Evolutionary conservation across 805 yeast genomes (phyloP).

Genomic region (Myxozyma mucilagina): DNA sequence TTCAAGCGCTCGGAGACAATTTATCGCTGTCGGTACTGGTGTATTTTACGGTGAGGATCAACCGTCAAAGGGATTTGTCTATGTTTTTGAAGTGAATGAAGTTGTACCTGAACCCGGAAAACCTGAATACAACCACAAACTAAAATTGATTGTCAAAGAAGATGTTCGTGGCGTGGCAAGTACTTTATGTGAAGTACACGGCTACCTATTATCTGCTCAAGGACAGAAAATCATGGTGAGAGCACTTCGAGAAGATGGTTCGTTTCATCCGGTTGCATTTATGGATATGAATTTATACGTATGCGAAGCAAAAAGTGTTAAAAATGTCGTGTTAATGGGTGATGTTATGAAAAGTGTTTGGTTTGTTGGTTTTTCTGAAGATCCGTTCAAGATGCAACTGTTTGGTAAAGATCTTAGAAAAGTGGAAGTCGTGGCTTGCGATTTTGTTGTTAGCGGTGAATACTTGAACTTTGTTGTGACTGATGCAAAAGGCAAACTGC

Average conservation of each 20-base stretch:
- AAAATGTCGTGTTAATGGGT: slow-evolving; percentile 77
- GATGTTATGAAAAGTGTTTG: slow-evolving; percentile 77
- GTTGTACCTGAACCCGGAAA: slow-evolving; percentile 86
- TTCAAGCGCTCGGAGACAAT: slow-evolving; percentile 53
- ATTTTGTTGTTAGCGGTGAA: slow-evolving; percentile 70
- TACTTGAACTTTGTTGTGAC: slow-evolving; percentile 66
- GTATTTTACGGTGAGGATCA: slow-evolving; percentile 75
- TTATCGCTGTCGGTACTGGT: slow-evolving; percentile 78
- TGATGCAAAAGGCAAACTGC: slow-evolving; percentile 67
- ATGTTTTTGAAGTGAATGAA: slow-evolving; percentile 70
- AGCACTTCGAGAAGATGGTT: slow-evolving; percentile 80
- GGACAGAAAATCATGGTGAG: slow-evolving; percentile 81
- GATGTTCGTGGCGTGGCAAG: slow-evolving; percentile 82
- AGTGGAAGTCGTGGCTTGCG: slow-evolving; percentile 68
- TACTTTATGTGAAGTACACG: slow-evolving; percentile 73
- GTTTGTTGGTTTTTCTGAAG: slow-evolving; percentile 88
- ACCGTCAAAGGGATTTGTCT: slow-evolving; percentile 74
- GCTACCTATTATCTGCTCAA: slow-evolving; percentile 78
- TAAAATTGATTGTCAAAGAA: slow-evolving; percentile 72
- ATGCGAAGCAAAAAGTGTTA: slow-evolving; percentile 76
- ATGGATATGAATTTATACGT: slow-evolving; percentile 80
- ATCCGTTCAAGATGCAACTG: slow-evolving; percentile 82
- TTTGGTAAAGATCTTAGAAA: slow-evolving; percentile 71
- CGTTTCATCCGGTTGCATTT: slow-evolving; percentile 91
- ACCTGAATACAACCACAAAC: slow-evolving; percentile 78